Evolutionary conservation across 2,329 filamentous ascomycete genomes (phyloP).

Genomic region (Bipolaris oryzae): DNA sequence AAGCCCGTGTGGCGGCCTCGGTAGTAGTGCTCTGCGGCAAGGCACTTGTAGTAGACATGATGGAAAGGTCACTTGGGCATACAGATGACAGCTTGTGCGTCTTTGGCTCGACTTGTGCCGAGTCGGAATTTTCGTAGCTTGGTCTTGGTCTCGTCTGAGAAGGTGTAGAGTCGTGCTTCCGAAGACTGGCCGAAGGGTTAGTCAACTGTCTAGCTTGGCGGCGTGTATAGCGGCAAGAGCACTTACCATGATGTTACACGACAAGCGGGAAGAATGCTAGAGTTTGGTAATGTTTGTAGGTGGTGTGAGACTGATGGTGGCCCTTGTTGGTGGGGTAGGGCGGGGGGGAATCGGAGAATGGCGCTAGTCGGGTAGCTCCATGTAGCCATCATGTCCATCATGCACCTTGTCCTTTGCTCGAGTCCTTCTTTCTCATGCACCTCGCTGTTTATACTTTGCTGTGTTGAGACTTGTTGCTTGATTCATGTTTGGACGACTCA

Average conservation of each 20-base stretch:
- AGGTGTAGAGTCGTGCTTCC: slow-evolving; percentile 88
- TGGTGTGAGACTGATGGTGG: slow-evolving; percentile 27
- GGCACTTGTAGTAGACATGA: slow-evolving; percentile 4
- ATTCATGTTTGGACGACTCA: slow-evolving; percentile 76
- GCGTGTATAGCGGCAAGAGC: not conserved
- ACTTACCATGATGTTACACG: slow-evolving; percentile 28
- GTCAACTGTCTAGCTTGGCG: not conserved
- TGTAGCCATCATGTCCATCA: slow-evolving; percentile 7
- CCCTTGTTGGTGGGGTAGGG: slow-evolving; percentile 16
- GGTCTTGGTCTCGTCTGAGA: slow-evolving; percentile 87
- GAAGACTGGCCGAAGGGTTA: slow-evolving; percentile 59
- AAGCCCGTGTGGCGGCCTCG: not conserved
- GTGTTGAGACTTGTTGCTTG: not conserved
- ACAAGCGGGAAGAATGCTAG: not conserved
- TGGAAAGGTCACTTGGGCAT: slow-evolving; percentile 49
- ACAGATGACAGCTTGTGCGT: slow-evolving; percentile 94
- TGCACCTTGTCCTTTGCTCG: slow-evolving; percentile 9
- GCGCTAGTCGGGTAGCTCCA: slow-evolving; percentile 21
- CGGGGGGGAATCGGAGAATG: slow-evolving; percentile 19
- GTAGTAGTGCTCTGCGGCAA: not conserved
- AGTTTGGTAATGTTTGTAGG: slow-evolving; percentile 12
- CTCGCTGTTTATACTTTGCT: slow-evolving; percentile 25
- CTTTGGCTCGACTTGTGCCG: slow-evolving; percentile 82
- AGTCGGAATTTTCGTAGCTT: slow-evolving; percentile 94
- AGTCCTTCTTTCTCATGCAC: slow-evolving; percentile 18